Conservation (phyloP, 1,139 yeast species). For the Kluyveromyces sp. region DNA sequence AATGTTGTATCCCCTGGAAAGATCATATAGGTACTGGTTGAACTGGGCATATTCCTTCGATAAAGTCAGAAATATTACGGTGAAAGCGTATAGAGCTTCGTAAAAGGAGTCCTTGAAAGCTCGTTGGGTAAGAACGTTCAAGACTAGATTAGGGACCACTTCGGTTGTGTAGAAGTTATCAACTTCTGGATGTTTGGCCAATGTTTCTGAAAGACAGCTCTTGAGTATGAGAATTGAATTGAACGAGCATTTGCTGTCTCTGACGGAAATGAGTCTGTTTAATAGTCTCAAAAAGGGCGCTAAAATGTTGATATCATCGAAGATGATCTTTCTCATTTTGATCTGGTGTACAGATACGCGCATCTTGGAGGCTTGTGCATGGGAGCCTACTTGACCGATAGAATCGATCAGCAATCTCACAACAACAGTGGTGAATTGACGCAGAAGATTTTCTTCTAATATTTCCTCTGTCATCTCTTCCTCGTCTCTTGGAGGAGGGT, state of each 20-base stretch:
- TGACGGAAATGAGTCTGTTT: conserved; percentile 70
- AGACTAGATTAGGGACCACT: conserved; percentile 41
- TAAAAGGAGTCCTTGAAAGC: conserved; percentile 81
- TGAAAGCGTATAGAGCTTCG: conserved; percentile 84
- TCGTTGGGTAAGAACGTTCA: conserved; percentile 64
- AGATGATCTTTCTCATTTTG: conserved; percentile 58
- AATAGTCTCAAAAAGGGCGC: conserved; percentile 75
- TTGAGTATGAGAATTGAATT: conserved; percentile 79
- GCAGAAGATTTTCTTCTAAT: conserved; percentile 92
- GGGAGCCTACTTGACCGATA: conserved; percentile 56
- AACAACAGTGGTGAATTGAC: conserved; percentile 92
- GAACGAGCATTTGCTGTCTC: conserved; percentile 87
- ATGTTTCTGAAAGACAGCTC: conserved; percentile 54
- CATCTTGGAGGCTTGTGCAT: conserved; percentile 26
- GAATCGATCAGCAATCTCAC: conserved; percentile 83
- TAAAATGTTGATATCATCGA: conserved; percentile 57
- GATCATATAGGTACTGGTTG: conserved; percentile 32
- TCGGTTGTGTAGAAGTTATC: conserved; percentile 63
- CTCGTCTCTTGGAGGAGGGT: conserved; percentile 42
- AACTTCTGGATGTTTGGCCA: conserved; percentile 65
- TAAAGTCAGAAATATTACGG: conserved; percentile 69
- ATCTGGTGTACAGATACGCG: conserved; percentile 47
- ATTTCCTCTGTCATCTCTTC: conserved; percentile 91
- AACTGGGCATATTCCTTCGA: conserved; percentile 47
- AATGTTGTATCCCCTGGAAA: conserved; percentile 38